These are phyloP conservation scores for Verbascum thapsus DNA, from an alignment of 257 asterid genomes.

Conservation along the genomic window DNA sequence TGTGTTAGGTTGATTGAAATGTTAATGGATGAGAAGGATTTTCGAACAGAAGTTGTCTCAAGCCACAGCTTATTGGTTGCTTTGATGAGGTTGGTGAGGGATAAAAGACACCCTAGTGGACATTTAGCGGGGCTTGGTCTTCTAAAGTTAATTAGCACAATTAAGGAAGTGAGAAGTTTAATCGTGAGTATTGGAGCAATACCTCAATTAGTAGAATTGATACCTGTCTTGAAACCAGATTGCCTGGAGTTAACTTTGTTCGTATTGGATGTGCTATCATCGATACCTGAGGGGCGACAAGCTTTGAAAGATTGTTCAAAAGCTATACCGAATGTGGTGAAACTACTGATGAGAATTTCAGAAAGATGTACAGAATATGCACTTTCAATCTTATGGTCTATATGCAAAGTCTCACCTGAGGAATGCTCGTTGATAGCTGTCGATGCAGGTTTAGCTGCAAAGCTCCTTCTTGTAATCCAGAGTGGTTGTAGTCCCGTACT, in stretches of 20 bases:
- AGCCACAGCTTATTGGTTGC: constrained; percentile 63
- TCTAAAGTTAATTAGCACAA: constrained; percentile 53
- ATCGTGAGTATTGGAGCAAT: constrained; percentile 61
- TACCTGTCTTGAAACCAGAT: constrained; percentile 49
- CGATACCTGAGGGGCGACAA: constrained; percentile 54
- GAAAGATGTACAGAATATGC: constrained; percentile 60
- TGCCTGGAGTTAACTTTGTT: constrained; percentile 55
- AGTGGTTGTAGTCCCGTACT: constrained; percentile 58
- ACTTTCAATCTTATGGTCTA: constrained; percentile 55
- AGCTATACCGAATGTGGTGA: constrained; percentile 54
- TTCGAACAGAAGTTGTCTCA: constrained; percentile 48
- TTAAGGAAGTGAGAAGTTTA: constrained; percentile 42
- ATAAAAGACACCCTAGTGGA: constrained; percentile 53
- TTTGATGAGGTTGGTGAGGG: constrained; percentile 56
- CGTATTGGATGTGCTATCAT: constrained; percentile 48
- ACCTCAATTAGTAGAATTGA: constrained; percentile 55
- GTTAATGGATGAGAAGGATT: constrained; percentile 59
- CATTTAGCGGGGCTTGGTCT: constrained; percentile 55
- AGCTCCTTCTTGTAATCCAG: constrained; percentile 78
- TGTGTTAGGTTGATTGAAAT: constrained; percentile 52
- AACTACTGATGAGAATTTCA: constrained; percentile 58
- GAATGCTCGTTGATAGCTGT: constrained; percentile 68
- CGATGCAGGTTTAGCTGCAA: constrained; percentile 71
- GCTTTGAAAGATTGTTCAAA: constrained; percentile 61
- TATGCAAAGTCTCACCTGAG: constrained; percentile 60